Conservation (phyloP, 2,329 filamentous ascomycete species). For the Pyricularia sp. region DNA sequence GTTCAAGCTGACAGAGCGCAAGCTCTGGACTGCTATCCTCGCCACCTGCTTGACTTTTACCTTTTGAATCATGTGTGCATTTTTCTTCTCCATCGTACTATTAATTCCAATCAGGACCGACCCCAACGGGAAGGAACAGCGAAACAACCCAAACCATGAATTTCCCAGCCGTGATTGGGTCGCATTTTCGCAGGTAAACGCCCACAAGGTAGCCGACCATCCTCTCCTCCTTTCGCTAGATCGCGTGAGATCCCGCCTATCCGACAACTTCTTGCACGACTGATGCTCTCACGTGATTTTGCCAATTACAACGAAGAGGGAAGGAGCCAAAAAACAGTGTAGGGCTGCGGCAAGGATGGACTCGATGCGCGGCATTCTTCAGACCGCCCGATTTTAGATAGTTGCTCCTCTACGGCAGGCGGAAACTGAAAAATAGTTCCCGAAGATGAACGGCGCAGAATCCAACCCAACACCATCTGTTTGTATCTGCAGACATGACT, state of each 20-base stretch:
- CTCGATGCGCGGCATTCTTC: not conserved
- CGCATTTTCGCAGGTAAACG: not conserved
- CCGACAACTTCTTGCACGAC: not conserved
- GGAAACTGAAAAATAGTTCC: not conserved
- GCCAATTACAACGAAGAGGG: not conserved
- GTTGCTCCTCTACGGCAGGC: no score
- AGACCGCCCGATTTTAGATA: no score
- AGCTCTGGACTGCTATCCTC: no score
- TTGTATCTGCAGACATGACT: not conserved
- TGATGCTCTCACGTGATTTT: not conserved
- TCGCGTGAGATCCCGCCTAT: not conserved
- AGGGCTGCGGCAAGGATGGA: not conserved
- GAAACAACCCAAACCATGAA: not conserved
- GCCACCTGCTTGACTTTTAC: no score
- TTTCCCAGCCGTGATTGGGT: not conserved
- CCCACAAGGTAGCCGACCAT: not conserved
- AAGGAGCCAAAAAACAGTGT: not conserved
- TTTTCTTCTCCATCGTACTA: no score
- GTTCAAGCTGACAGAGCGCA: no score
- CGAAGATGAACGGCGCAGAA: not conserved
- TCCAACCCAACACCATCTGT: not conserved
- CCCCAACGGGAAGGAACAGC: no score
- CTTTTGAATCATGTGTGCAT: no score
- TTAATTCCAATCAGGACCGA: no score
- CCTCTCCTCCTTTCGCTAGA: not conserved